Percentiles rank a stretch among this genome's conserved stretches.
Conservation (phyloP, 768 basidiomycete species). For the Lactarius vividus region DNA sequence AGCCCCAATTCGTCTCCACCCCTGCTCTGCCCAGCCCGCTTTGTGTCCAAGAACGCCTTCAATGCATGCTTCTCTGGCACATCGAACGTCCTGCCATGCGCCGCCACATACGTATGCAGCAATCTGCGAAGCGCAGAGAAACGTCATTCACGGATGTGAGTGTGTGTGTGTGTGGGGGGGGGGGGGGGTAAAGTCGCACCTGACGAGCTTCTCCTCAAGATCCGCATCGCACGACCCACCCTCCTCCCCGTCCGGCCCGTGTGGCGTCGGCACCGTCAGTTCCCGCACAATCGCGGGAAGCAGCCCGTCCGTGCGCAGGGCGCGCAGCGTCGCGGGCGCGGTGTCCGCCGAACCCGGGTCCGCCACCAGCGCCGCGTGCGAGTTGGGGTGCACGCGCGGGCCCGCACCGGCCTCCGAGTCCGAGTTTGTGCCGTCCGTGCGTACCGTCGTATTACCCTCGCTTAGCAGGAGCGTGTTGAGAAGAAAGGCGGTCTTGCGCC, state of each 20-base stretch:
- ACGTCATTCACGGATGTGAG: neutral
- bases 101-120: conserved; percentile 26
- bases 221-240: conserved; percentile 51
- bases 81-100: conserved; percentile 21
- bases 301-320: conserved; percentile 47
- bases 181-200: conserved; percentile 35
- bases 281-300: conserved; percentile 51
- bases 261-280: conserved; percentile 55
- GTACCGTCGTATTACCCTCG: conserved; percentile 7
- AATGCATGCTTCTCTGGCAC: conserved; percentile 17
- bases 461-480: conserved; percentile 63
- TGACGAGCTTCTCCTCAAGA: conserved; percentile 62
- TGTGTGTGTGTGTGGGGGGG: too few relatives aligned
- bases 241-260: conserved; percentile 71
- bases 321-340: conserved; percentile 45
- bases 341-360: conserved; percentile 57
- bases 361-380: conserved; percentile 61
- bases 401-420: conserved; percentile 31
- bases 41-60: conserved; percentile 15
- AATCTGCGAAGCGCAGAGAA: conserved; percentile 6
- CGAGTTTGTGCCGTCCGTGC: conserved; percentile 24
- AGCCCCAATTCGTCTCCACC: conserved; percentile 13
- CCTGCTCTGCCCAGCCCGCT: neutral
- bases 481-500: conserved; percentile 77
- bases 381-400: conserved; percentile 70